phyloP scores from a whole-genome alignment of 805 yeast species.

The Candida argentea region DNA sequence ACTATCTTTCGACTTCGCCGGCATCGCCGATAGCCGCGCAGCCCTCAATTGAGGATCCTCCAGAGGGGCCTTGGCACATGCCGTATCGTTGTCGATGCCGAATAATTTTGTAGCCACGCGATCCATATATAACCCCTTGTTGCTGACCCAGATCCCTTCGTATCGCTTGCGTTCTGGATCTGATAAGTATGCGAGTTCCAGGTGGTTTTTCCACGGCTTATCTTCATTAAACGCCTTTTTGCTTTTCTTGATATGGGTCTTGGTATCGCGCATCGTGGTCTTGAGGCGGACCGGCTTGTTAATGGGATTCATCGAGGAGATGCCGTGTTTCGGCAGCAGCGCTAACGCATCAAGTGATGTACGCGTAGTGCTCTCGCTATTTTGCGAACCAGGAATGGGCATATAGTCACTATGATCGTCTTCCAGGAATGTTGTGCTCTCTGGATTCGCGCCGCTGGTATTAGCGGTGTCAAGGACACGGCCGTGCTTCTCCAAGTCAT shows the following conservation, averaged over 20 bases:
- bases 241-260: slow-evolving; percentile 27
- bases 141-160: slow-evolving; percentile 91
- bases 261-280: slow-evolving; percentile 41
- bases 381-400: too few species aligned
- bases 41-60: slow-evolving; percentile 18
- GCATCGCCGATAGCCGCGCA: slow-evolving; percentile 24
- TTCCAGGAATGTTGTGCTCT: too few species aligned
- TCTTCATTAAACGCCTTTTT: slow-evolving; percentile 61
- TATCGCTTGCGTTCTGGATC: slow-evolving; percentile 75
- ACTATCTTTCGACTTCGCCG: slow-evolving; percentile 10
- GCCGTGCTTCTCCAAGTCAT: too few species aligned
- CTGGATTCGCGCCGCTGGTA: too few species aligned
- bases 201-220: slow-evolving; percentile 91
- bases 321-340: too few species aligned
- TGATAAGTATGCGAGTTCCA: slow-evolving; percentile 38
- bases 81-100: slow-evolving; percentile 18
- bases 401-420: too few species aligned
- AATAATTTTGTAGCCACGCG: slow-evolving; percentile 18
- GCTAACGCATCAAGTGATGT: too few species aligned
- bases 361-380: too few species aligned
- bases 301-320: slow-evolving; percentile 1
- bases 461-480: too few species aligned
- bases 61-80: too few species aligned
- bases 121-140: slow-evolving; percentile 55
- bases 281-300: slow-evolving; percentile 28